Evolutionary conservation across 495 filamentous ascomycete genomes (phyloP), one percentile per base, ranked within the genome.

Genomic region (Alectoria sarmentosa): DNA sequence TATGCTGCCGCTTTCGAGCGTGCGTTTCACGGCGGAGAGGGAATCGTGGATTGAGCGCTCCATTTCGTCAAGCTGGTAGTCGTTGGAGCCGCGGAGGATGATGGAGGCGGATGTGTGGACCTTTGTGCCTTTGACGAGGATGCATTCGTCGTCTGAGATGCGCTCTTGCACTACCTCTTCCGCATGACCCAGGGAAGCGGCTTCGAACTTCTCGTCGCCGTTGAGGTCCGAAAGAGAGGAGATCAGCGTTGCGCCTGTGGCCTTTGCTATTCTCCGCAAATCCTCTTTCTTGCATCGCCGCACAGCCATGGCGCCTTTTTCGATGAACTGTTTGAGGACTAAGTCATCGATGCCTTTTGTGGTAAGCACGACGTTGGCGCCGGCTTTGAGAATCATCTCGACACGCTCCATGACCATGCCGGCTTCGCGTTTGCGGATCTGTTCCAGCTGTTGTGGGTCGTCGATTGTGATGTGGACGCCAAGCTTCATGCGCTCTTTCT

Each of bases 231-330:
- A 96, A 26, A 99, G 83, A 8, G 91, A 88, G 82, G 88, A 90
- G 68, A 99, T 80, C 36, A 99, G 83, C 26, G 92, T 96, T 19
- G 95, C 95, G 55, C 94, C 94, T 10, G 93, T 96, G 17, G 94
- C 94, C 79, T 90, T 96, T 37, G 95, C 93, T 74, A 99, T 98
- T 62, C 94, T 86, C 70, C 94, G 83, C 60, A 99, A 83, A 70
- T 99, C 94, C 77, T 99, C 94, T 83, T 99, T 99, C 82, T 99
- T 99, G 77, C 93, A 97, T 69, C 94, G 83, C 56, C 94, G 86
- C 28, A 99, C 92, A 21, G 89, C 94, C 90, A 99, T 97, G 62
- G 92, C 92, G 62, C 92, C 92, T 74, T 84, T 88, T 82, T 99
- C 95, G 60, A 98, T 83, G 72, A 99, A 98, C 41, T 88, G 79